Conservation (phyloP, 1,284 basidiomycete genomes). For the Cutaneotrichosporon arboriforme region DNA sequence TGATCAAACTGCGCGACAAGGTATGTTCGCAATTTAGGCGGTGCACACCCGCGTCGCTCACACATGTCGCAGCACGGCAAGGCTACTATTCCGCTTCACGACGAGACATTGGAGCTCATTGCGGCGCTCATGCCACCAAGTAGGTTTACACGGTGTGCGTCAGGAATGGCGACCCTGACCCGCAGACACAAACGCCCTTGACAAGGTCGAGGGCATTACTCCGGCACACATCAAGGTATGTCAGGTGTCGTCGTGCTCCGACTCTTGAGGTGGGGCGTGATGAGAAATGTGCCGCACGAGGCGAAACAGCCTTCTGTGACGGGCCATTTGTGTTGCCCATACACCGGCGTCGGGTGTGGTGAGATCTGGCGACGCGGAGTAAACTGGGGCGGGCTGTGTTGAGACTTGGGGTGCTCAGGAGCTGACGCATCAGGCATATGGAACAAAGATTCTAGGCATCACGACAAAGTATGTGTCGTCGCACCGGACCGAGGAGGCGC, state of each 20-base stretch:
- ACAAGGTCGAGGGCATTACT: constrained; percentile 31
- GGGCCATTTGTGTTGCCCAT: no score
- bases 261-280: background rate
- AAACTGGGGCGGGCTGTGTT: no score
- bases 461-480: constrained; percentile 9
- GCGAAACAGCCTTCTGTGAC: no score
- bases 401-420: background rate
- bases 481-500: constrained; percentile 1
- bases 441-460: constrained; percentile 20
- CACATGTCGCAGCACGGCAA: no score
- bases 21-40: background rate
- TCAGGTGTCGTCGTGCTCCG: no score
- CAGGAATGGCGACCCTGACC: background rate
- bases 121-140: constrained; percentile 39
- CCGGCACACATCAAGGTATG: constrained; percentile 10
- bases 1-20: constrained; percentile 7
- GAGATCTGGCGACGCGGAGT: no score
- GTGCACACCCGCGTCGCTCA: no score
- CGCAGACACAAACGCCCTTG: constrained; percentile 22
- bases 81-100: constrained; percentile 2
- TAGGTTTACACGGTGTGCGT: constrained; percentile 16
- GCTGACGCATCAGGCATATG: constrained; percentile 12
- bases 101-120: constrained; percentile 36
- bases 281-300: no score
- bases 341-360: no score